phyloP scores from a whole-genome alignment of 306 rosid genomes.

The Vachellia collinsii region DNA sequence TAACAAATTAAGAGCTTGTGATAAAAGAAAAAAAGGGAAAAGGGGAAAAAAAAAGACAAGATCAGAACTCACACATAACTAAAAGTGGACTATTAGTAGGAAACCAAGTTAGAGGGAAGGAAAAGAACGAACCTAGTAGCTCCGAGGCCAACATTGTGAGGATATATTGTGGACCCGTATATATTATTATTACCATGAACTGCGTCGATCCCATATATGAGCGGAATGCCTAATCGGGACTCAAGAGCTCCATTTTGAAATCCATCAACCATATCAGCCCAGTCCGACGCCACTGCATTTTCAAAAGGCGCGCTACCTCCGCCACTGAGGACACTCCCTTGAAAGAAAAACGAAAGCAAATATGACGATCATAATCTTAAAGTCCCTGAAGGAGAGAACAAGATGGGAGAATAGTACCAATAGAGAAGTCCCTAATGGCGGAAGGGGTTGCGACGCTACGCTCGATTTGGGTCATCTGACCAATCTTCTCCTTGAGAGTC shows the following conservation, averaged over 20 bases:
- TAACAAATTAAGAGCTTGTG: not conserved
- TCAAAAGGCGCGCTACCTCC: constrained; percentile 83
- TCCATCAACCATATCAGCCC: constrained; percentile 87
- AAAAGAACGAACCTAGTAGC: constrained; percentile 67
- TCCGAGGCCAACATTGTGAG: constrained; percentile 87
- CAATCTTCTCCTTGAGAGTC: constrained; percentile 78
- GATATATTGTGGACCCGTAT: constrained; percentile 82
- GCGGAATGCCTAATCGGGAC: constrained; percentile 75
- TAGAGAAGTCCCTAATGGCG: constrained; percentile 50
- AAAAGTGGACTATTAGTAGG: not conserved
- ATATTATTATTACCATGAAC: constrained; percentile 88
- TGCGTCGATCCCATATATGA: constrained; percentile 79
- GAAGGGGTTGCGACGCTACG: constrained; percentile 59
- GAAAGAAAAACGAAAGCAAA: constrained; percentile 8
- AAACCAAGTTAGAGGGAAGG: constrained; percentile 19
- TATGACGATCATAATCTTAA: not conserved
- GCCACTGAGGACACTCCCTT: constrained; percentile 77
- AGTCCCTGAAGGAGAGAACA: not conserved
- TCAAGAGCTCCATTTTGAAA: constrained; percentile 67
- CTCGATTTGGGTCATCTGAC: constrained; percentile 87
- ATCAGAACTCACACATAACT: not conserved
- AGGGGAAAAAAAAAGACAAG: not conserved
- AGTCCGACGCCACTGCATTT: constrained; percentile 66
- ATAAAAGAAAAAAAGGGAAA: no score
- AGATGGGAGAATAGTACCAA: constrained; percentile 46